phyloP scores from a whole-genome alignment of 352 stramenopile genomes.

The Pythium oligandrum region DNA sequence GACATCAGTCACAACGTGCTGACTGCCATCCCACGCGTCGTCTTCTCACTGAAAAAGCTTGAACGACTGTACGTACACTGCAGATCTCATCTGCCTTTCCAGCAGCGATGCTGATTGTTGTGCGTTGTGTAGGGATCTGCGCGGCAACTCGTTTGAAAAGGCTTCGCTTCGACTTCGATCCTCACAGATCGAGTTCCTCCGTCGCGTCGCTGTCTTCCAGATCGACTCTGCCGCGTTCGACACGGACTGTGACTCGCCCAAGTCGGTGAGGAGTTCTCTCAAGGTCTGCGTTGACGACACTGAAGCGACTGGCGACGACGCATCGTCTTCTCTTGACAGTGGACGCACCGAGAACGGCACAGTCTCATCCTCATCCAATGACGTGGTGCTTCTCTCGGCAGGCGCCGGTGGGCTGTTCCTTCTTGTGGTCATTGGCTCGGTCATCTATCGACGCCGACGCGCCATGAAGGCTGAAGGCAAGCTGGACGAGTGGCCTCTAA shows the following conservation, averaged over 20 bases:
- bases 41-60: slow-evolving; percentile 11
- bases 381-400: background rate
- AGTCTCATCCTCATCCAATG: background rate
- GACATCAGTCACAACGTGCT: slow-evolving; percentile 14
- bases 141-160: slow-evolving; percentile 7
- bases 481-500: too few species aligned
- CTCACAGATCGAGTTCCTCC: slow-evolving; percentile 10
- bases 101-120: too few species aligned
- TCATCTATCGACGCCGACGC: background rate
- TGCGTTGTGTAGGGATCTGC: slow-evolving; percentile 6
- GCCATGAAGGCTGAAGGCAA: too few species aligned
- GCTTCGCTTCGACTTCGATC: slow-evolving; percentile 5
- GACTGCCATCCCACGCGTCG: slow-evolving; percentile 1
- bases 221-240: slow-evolving; percentile 10
- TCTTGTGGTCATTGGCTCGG: background rate
- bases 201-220: slow-evolving; percentile 2
- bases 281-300: slow-evolving; percentile 4
- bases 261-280: slow-evolving; percentile 8
- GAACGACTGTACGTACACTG: slow-evolving; percentile 8
- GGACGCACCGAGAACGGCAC: too few species aligned
- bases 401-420: background rate
- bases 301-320: background rate
- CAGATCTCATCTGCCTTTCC: background rate
- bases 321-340: background rate
- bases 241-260: background rate